These are phyloP conservation scores for Malassezia restricta DNA, from an alignment of 1,284 basidiomycete species.

Conservation along the genomic window DNA sequence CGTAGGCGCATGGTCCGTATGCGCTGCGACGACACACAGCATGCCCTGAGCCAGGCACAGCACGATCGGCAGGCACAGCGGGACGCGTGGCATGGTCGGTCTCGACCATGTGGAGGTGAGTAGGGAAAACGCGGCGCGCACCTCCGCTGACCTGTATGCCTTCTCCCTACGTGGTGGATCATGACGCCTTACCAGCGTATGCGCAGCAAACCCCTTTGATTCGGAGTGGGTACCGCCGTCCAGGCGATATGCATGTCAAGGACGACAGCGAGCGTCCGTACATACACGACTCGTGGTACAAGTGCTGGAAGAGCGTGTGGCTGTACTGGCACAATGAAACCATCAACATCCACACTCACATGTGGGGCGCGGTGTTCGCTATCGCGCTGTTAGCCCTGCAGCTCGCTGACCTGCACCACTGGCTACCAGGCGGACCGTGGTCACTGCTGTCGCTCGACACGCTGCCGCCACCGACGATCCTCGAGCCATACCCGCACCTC, in stretches of 20 bases:
- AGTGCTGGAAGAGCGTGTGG: constrained; percentile 43
- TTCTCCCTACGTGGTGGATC: constrained; percentile 26
- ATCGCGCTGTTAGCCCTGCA: constrained; percentile 48
- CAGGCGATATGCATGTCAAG: constrained; percentile 22
- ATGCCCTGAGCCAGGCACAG: no score
- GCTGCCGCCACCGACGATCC: not conserved
- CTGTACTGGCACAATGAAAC: constrained; percentile 44
- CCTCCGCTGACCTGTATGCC: no score
- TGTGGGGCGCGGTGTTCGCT: constrained; percentile 64
- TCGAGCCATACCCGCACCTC: not conserved
- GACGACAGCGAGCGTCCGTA: constrained; percentile 14
- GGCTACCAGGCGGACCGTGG: constrained; percentile 13
- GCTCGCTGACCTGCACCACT: constrained; percentile 20
- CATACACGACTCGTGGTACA: constrained; percentile 31
- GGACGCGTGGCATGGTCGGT: no score
- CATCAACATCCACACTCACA: constrained; percentile 80
- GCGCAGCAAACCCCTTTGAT: constrained; percentile 39
- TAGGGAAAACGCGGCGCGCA: no score
- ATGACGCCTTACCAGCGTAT: constrained; percentile 30
- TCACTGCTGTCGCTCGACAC: not conserved
- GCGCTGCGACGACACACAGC: no score
- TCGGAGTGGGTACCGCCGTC: constrained; percentile 35
- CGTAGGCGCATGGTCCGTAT: no score
- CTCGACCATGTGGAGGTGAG: no score
- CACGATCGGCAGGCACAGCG: no score